A percentile compares a stretch with the other conserved stretches of the same genome.
Evolutionary conservation across 139 green algal species (phyloP).

Genomic region (Picochlorum sp.): DNA sequence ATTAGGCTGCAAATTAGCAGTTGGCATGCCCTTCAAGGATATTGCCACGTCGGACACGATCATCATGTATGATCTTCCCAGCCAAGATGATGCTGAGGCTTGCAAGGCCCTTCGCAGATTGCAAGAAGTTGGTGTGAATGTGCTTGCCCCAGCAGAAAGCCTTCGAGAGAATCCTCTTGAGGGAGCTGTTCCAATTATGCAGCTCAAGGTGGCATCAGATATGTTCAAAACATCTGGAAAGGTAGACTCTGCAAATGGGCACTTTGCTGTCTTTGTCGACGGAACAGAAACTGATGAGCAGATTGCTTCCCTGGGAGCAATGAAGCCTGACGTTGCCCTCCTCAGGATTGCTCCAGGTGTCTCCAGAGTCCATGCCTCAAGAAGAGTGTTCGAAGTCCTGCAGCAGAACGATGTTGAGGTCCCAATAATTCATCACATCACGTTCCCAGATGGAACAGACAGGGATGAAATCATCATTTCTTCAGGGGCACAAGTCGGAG

Average conservation of each 20-base stretch:
- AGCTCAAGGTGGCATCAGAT: conserved; percentile 41
- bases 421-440: conserved; percentile 85
- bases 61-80: conserved; percentile 64
- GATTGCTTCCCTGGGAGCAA: conserved; percentile 35
- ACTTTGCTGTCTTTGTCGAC: conserved; percentile 69
- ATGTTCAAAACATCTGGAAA: conserved; percentile 25
- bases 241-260: conserved; percentile 59
- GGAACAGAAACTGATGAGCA: conserved; percentile 78
- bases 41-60: conserved; percentile 88
- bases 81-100: conserved; percentile 39
- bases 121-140: conserved; percentile 77
- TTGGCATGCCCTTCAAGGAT: conserved; percentile 99
- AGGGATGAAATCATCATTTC: conserved; percentile 74
- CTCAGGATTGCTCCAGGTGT: conserved; percentile 52
- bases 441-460: conserved; percentile 36
- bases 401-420: conserved; percentile 41
- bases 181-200: conserved; percentile 71
- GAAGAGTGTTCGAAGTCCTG: conserved; percentile 84
- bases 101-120: conserved; percentile 69
- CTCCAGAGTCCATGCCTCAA: conserved; percentile 69
- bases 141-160: conserved; percentile 63
- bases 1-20: conserved; percentile 87
- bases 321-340: conserved; percentile 57
- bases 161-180: conserved; percentile 64
- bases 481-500: conserved; percentile 69